These are phyloP conservation scores for Dendrobium huoshanense DNA, from an alignment of 106 monocot species.

Conservation along the genomic window DNA sequence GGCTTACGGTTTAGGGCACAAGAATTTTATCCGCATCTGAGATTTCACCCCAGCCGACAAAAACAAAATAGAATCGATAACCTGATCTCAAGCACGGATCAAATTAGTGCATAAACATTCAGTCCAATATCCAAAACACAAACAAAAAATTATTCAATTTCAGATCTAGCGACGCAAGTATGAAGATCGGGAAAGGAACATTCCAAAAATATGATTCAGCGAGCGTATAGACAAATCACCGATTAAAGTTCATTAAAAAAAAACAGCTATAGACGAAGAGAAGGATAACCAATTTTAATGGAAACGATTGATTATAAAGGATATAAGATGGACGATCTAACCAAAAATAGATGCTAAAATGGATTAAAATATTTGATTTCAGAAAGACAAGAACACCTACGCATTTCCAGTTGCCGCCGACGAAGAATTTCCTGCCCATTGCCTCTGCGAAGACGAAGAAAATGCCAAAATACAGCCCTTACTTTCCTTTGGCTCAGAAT, in stretches of 20 bases:
- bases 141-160: neutral
- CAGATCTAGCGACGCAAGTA: neutral
- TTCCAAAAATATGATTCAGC: neutral
- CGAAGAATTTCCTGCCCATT: conserved; percentile 93
- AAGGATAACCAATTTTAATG: neutral
- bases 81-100: neutral
- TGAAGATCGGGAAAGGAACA: neutral
- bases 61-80: neutral
- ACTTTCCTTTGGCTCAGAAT: neutral
- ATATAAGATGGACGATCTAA: neutral
- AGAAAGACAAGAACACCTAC: conserved; percentile 25
- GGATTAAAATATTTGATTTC: neutral
- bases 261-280: neutral
- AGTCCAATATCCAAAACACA: neutral
- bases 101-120: neutral
- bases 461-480: neutral
- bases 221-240: neutral
- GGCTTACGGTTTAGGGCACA: no score
- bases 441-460: conserved; percentile 2
- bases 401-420: conserved; percentile 99
- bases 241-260: neutral
- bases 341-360: neutral
- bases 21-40: no score
- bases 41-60: neutral
- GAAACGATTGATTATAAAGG: neutral